phyloP scores from a whole-genome alignment of 2,329 filamentous ascomycete species.

The Botrytis fragariae region DNA sequence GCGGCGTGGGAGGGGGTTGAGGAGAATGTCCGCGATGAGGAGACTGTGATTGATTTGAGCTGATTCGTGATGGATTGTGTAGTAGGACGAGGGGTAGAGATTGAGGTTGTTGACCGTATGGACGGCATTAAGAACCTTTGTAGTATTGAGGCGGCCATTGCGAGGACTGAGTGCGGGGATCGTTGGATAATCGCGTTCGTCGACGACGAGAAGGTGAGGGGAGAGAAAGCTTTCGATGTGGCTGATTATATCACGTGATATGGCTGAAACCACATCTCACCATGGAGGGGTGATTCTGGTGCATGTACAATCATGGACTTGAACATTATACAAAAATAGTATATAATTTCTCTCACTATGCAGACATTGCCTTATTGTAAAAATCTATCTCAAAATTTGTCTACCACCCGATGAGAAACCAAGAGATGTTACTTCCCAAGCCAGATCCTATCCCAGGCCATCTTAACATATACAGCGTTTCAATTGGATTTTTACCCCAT shows the following conservation, averaged over 20 bases:
- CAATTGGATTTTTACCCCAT: constrained; percentile 4
- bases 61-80: constrained; percentile 22
- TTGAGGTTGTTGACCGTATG: neutral
- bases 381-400: constrained; percentile 12
- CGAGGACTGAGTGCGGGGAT: neutral
- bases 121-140: constrained; percentile 3
- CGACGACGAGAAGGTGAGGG: neutral
- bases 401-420: constrained; percentile 9
- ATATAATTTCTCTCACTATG: neutral
- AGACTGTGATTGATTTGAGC: constrained; percentile 34
- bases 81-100: neutral
- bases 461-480: constrained; percentile 14
- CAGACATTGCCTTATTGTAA: constrained; percentile 12
- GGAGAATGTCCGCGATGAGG: constrained; percentile 35
- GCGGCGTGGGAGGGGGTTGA: neutral
- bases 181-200: neutral
- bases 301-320: neutral
- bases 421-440: constrained; percentile 18
- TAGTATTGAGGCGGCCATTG: constrained; percentile 8
- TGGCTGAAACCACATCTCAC: neutral
- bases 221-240: constrained; percentile 11
- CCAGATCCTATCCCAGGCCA: constrained; percentile 11
- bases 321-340: neutral
- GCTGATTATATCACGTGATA: neutral
- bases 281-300: neutral